Evolutionary conservation across 2,329 filamentous ascomycete genomes (phyloP).

Genomic region (Xylaria sp.): DNA sequence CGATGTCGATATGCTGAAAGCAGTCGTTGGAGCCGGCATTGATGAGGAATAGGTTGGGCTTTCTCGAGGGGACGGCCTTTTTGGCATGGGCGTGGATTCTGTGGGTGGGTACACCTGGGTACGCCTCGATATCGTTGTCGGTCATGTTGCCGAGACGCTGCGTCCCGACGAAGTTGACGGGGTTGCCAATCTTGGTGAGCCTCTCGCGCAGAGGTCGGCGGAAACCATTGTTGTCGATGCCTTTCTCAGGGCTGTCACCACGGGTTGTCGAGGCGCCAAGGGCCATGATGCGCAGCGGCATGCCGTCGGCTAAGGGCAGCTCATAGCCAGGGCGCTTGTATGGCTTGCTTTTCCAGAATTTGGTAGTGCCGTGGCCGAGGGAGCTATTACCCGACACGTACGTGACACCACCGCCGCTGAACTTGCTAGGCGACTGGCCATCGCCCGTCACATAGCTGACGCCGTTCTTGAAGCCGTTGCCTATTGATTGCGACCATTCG

Average conservation of each 20-base stretch:
- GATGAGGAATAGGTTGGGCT: conserved; percentile 51
- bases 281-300: conserved; percentile 51
- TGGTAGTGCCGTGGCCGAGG: conserved; percentile 41
- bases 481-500: conserved; percentile 47
- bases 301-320: conserved; percentile 47
- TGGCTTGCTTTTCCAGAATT: conserved; percentile 45
- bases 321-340: conserved; percentile 48
- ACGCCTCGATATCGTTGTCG: conserved; percentile 52
- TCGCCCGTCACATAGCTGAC: conserved; percentile 43
- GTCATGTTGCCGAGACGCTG: conserved; percentile 51
- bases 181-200: conserved; percentile 48
- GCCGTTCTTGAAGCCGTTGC: conserved; percentile 45
- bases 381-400: conserved; percentile 47
- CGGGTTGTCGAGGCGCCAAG: conserved; percentile 50
- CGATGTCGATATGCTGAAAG: conserved; percentile 49
- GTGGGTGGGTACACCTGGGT: conserved; percentile 48
- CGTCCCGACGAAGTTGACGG: conserved; percentile 52
- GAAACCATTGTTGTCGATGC: conserved; percentile 50
- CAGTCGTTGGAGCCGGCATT: conserved; percentile 54
- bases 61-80: conserved; percentile 45
- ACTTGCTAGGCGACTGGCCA: conserved; percentile 23
- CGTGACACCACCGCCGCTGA: conserved; percentile 39
- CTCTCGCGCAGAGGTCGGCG: conserved; percentile 51
- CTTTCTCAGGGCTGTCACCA: conserved; percentile 48
- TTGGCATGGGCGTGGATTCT: conserved; percentile 48